A percentile compares a stretch with the other conserved stretches of the same genome.
Conservation (phyloP, 768 basidiomycete genomes). For the Agrocybe chaxingu region DNA sequence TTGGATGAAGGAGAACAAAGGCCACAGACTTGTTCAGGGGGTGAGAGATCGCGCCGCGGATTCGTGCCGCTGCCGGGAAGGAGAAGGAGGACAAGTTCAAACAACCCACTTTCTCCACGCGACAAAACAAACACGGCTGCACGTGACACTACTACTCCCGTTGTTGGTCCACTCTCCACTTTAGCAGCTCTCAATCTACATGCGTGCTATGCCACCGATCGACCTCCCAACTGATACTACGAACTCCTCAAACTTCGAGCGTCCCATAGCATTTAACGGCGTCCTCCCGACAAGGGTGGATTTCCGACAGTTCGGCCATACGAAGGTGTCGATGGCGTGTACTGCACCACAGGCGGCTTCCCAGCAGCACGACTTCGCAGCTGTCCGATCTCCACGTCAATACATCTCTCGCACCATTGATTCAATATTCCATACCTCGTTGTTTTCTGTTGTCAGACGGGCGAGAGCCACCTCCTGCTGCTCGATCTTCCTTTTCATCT, state of each 20-base stretch:
- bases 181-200: no score
- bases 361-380: not conserved
- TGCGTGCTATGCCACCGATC: no score
- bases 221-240: no score
- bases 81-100: slow-evolving; percentile 16
- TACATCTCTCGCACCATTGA: not conserved
- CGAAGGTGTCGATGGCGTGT: no score
- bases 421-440: slow-evolving; percentile 29
- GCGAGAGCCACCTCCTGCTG: slow-evolving; percentile 43
- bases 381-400: not conserved
- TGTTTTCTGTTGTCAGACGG: slow-evolving; percentile 42
- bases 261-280: no score
- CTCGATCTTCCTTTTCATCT: slow-evolving; percentile 48
- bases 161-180: no score
- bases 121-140: slow-evolving; percentile 24
- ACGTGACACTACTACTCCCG: slow-evolving; percentile 16
- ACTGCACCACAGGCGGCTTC: no score
- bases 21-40: not conserved
- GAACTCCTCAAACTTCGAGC: no score
- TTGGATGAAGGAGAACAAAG: not conserved
- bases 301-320: no score
- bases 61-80: not conserved
- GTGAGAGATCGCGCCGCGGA: no score
- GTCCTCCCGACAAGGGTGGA: no score
- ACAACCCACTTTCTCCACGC: slow-evolving; percentile 18